Conservation (phyloP, 2,329 filamentous ascomycete genomes). For the Nigrograna mackinnonii region DNA sequence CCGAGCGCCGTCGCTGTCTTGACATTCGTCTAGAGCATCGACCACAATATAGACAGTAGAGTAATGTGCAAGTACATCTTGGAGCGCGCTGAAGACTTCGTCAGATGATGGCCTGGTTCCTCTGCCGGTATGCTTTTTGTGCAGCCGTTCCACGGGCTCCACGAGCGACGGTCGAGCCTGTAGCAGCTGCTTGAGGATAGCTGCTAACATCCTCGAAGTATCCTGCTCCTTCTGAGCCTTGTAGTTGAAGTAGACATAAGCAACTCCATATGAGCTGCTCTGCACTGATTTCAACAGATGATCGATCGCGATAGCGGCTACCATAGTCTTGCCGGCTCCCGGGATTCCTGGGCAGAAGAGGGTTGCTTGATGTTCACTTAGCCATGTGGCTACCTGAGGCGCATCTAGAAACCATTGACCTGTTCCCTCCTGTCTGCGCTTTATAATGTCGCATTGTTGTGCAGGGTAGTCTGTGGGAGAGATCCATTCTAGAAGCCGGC, state of each 20-base stretch:
- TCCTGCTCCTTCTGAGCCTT: constrained; percentile 23
- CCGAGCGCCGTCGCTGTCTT: constrained; percentile 13
- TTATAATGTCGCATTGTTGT: constrained; percentile 18
- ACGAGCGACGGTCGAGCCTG: constrained; percentile 19
- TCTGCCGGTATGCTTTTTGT: constrained; percentile 18
- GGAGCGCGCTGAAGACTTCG: constrained; percentile 22
- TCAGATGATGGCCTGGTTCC: constrained; percentile 19
- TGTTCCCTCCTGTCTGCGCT: constrained; percentile 15
- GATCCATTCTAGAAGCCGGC: constrained; percentile 16
- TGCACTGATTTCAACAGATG: constrained; percentile 3
- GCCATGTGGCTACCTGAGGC: constrained; percentile 10
- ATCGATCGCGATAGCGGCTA: constrained; percentile 24
- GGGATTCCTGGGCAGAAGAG: constrained; percentile 29
- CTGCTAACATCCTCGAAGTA: constrained; percentile 21
- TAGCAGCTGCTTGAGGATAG: constrained; percentile 38
- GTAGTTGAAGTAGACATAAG: constrained; percentile 40
- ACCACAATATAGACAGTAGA: constrained; percentile 16
- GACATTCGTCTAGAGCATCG: constrained; percentile 14
- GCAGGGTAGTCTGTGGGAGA: constrained; percentile 10
- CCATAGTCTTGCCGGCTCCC: constrained; percentile 31
- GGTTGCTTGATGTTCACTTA: constrained; percentile 9
- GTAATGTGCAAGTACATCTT: constrained; percentile 14
- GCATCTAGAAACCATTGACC: constrained; percentile 22
- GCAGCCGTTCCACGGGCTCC: constrained; percentile 18
- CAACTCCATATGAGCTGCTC: constrained; percentile 19